Evolutionary conservation across 2,329 filamentous ascomycete genomes (phyloP).

Genomic region (Metarhizium anisopliae): DNA sequence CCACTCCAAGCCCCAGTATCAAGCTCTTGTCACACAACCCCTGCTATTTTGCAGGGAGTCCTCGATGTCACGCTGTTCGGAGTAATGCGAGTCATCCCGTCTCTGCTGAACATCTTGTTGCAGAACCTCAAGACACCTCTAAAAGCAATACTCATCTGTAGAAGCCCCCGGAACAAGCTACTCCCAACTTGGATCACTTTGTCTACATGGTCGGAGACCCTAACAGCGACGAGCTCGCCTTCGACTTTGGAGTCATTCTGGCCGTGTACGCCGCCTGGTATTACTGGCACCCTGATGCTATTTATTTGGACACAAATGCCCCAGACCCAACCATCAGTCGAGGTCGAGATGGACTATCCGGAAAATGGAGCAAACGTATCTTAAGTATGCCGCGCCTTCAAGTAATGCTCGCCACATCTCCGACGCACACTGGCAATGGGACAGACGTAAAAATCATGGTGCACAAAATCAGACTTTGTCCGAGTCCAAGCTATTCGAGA

Average conservation of each 20-base stretch:
- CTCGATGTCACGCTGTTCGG: too few species aligned
- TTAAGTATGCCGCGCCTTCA: not conserved
- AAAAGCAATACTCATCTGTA: too few species aligned
- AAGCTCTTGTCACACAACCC: too few species aligned
- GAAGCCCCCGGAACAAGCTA: too few species aligned
- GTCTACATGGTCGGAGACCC: constrained; percentile 10
- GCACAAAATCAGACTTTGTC: constrained; percentile 16
- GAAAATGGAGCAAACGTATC: constrained; percentile 11
- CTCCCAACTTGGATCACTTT: constrained; percentile 17
- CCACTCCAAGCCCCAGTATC: too few species aligned
- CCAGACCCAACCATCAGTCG: not conserved
- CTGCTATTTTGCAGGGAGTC: too few species aligned
- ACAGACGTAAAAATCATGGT: constrained; percentile 7
- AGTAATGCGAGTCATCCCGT: too few species aligned
- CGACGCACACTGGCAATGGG: constrained; percentile 8
- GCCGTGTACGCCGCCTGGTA: constrained; percentile 13
- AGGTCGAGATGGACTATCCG: constrained; percentile 2
- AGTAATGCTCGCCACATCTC: constrained; percentile 1
- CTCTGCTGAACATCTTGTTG: too few species aligned
- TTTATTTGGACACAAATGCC: constrained; percentile 18
- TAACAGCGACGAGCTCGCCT: constrained; percentile 9
- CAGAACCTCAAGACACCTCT: too few species aligned
- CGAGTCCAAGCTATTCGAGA: constrained; percentile 11
- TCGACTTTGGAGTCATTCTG: constrained; percentile 14
- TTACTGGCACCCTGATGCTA: constrained; percentile 11